Evolutionary conservation across 2,329 filamentous ascomycete genomes (phyloP), one percentile per base, ranked within the genome.

Genomic region (Stachybotrys chlorohalonatus): DNA sequence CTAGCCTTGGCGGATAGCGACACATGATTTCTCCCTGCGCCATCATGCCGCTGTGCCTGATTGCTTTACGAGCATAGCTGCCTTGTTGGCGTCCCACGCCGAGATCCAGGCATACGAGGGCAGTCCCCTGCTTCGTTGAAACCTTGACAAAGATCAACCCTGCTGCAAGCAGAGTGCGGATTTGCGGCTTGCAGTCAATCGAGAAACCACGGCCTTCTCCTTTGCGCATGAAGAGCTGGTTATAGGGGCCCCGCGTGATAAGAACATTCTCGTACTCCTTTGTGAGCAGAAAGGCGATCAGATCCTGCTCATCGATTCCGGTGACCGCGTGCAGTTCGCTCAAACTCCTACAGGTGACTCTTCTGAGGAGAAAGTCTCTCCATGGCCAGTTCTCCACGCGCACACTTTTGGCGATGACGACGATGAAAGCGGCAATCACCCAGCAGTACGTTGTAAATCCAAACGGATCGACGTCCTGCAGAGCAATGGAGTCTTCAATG

Each of bases 361-460:
- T 49, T 0, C 56, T 24, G 1, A 49, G 53, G 9, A 67, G 55
- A 52, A 66, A 65, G 53, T 62, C 59, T 9, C 62, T 56, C 65
- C 65, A 66, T 4, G 63, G 53, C 65, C 65, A 67, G 3, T 63
- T 52, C 3, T 54, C 45, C 3, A 67, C 64, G 7, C 53, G 55
- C 17, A 57, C 30, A 17, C 50, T 59, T 55, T 66, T 66, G 31
- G 55, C 56, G 0, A 65, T 46, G 11, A 67, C 39, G 2, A 66
- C 47, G 47, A 62, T 49, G 49, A 66, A 64, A 1, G 49, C 64
- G 6, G 61, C 60, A 8, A 67, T n/a, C 7, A 63, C 50, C 64
- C 64, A 67, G 17, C 52, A 42, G 52, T 57, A 67, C 8, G 49
- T 55, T n/a, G 63, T 56, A 8, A 66, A 52, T 31, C 62, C 58